Base-by-base conservation (phyloP, 202 grass and related monocot species). In the Cymbopogon flexuosus region DNA sequence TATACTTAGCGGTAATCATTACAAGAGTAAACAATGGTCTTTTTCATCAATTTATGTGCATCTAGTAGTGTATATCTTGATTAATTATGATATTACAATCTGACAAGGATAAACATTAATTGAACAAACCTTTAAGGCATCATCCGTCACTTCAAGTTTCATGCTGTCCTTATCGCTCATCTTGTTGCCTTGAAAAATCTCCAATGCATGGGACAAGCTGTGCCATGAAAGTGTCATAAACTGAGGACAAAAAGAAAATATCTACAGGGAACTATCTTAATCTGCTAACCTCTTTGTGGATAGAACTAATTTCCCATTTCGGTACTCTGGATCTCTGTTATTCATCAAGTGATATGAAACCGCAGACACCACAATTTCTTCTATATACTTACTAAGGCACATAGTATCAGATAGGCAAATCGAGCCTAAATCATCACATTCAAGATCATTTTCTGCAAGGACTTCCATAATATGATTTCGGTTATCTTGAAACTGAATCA, bases 271-370 rank as follows among this genome's bases (percentile, higher is more conserved):
- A 67, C 8, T 62, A 79, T 56, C 78, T 49, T 6, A 23, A 75
- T 88, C 75, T 45, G 46, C 64, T 51, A 73, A 76, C 95, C 95
- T 98, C 65, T 88, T 93, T 67, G 95, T 85, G 68, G 95, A 98
- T 40, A 98, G 77, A 74, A 94, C 62, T 60, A 98, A 64, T 76
- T 91, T 98, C 69, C 92, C 95, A 75, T 93, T 94, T 81, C 90
- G 83, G 76, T 98, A 98, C 22, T 88, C 86, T 0, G 90, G 95
- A 77, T 91, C 80, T 75, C 84, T 93, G 62, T 72, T 93, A 81
- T 93, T 98, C 95, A 98, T 95, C 86, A 98, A 76, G 84, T 95
- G 92, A 83, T 95, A 88, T 68, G 92, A 98, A 91, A 98, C 88
- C 52, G 92, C 95, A 37, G 90, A 95, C 40, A 94, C 82, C 40